Evolutionary conservation across 345 rosid species (phyloP).

Genomic region (Sonneratia alba): DNA sequence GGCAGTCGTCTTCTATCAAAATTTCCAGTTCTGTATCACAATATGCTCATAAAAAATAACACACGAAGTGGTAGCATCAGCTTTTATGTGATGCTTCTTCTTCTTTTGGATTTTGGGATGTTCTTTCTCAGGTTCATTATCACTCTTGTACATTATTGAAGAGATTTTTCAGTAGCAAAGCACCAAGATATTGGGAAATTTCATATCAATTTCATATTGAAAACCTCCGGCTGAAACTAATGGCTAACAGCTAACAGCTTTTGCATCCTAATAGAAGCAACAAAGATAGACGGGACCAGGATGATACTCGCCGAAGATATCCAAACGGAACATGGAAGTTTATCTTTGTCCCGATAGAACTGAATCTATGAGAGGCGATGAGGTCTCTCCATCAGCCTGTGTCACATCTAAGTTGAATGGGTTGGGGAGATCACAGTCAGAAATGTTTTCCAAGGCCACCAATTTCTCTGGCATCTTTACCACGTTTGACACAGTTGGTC

Average conservation of each 20-base stretch:
- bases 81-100: not conserved
- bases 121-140: not conserved
- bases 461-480: constrained; percentile 10
- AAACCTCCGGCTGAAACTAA: too few species aligned
- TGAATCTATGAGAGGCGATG: not conserved
- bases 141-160: not conserved
- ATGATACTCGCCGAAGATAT: too few species aligned
- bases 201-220: too few species aligned
- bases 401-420: not conserved
- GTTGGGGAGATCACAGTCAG: constrained; percentile 4
- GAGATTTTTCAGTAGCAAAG: too few species aligned
- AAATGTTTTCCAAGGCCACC: constrained; percentile 2
- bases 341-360: not conserved
- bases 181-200: too few species aligned
- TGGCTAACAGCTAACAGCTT: not conserved
- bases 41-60: too few species aligned
- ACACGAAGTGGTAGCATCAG: not conserved
- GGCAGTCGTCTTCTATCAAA: not conserved
- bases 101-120: not conserved
- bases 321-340: too few species aligned
- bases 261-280: not conserved
- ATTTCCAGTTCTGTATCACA: too few species aligned
- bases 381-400: not conserved
- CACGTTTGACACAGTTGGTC: constrained; percentile 10
- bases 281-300: too few species aligned